phyloP scores from a whole-genome alignment of 805 yeast species.

The Clavispora phyllophila region DNA sequence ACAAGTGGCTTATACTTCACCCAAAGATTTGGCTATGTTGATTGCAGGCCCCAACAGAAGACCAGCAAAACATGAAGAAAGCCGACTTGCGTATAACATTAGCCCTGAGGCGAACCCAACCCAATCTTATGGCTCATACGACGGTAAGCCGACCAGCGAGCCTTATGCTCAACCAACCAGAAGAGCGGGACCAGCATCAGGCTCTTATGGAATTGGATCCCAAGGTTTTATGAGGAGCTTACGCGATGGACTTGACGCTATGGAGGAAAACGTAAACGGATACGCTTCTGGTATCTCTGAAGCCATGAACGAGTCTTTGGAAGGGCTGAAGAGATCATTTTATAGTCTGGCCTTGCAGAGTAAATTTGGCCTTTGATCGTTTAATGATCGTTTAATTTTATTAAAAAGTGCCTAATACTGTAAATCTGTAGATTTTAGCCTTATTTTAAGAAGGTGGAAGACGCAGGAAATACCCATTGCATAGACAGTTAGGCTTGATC shows the following conservation, averaged over 20 bases:
- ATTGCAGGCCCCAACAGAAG: slow-evolving; percentile 76
- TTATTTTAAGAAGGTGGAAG: not conserved
- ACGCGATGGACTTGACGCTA: slow-evolving; percentile 47
- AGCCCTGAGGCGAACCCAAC: slow-evolving; percentile 41
- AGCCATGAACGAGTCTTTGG: slow-evolving; percentile 47
- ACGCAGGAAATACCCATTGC: not conserved
- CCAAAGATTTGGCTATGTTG: slow-evolving; percentile 57
- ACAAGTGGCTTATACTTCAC: slow-evolving; percentile 48
- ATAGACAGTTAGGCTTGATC: not conserved
- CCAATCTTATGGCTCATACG: slow-evolving; percentile 25
- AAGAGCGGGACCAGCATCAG: slow-evolving; percentile 16
- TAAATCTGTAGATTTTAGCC: too few species aligned
- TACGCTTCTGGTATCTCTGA: slow-evolving; percentile 54
- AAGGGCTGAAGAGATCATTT: slow-evolving; percentile 44
- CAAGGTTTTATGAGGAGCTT: slow-evolving; percentile 39
- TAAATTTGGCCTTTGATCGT: slow-evolving; percentile 49
- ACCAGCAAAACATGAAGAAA: slow-evolving; percentile 53
- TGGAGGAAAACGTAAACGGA: slow-evolving; percentile 53
- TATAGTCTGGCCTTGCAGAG: slow-evolving; percentile 49
- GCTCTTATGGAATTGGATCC: slow-evolving; percentile 34
- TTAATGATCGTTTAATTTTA: too few species aligned
- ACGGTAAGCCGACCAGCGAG: slow-evolving; percentile 3
- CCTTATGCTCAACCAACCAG: slow-evolving; percentile 48
- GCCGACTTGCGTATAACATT: slow-evolving; percentile 45
- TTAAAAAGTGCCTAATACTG: too few species aligned